Evolutionary conservation across 257 asterid species (phyloP), one percentile per base, ranked within the genome.

Genomic region (Primulina tabacum): DNA sequence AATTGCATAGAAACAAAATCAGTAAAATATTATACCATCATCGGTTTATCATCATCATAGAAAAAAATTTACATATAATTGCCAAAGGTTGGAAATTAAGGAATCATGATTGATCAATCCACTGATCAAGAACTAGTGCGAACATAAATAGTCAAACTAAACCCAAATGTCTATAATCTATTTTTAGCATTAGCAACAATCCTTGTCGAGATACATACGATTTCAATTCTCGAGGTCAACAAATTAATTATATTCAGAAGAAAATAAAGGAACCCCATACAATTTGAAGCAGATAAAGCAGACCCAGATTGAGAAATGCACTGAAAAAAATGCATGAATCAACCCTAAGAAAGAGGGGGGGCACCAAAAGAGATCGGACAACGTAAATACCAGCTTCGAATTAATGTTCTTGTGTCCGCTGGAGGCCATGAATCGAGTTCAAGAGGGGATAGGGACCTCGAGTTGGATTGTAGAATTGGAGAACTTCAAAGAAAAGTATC

Each of bases 401-500:
- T 85, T 87, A 79, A 87, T 71, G 84, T 77, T 83, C 77, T 85
- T 83, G 85, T 85, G 85, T 75, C 89, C 93, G 78, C 85, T 83
- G 77, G 87, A 83, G 47, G 93, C 90, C 93, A 87, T 86, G 74
- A 37, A 58, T 73, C 52, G 9, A 53, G 37, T 37, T 21, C 26
- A 24, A 28, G 30, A 28, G 0, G 30, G 30, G 30, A 28, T 28
- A 28, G 30, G 30, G 30, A 28, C 30, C 30, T 28, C 52, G n/a
- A 53, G 68, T 34, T 50, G 67, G 28, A 71, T 32, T n/a, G 68
- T 34, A 29, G 10, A 28, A 43, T 43, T 10, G 2, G 7, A 43
- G 2, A 50, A 50, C 21, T 50, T 17, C 57, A 1, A 50, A 50
- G 57, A 50, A 50, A 50, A 14, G 57, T 50, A 5, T 50, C 7